These are phyloP conservation scores for Boletales sp. DNA, from an alignment of 768 basidiomycete species.

Conservation along the genomic window DNA sequence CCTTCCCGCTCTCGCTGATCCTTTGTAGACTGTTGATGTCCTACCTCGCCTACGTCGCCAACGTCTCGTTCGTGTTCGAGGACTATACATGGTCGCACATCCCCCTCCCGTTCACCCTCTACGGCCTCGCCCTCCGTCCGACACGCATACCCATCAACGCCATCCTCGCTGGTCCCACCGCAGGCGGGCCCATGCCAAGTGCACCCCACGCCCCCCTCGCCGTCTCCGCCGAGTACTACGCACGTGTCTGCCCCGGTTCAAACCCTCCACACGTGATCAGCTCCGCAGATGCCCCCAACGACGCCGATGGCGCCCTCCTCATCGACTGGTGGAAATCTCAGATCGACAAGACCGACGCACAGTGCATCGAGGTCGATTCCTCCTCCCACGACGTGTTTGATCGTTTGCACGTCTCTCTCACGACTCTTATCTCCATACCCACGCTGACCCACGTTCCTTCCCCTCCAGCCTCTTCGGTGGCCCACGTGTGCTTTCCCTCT, in stretches of 20 bases:
- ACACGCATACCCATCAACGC: constrained; percentile 55
- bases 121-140: constrained; percentile 51
- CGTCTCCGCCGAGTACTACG: constrained; percentile 48
- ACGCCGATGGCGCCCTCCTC: constrained; percentile 39
- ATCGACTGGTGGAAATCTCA: constrained; percentile 49
- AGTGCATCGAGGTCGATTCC: constrained; percentile 45
- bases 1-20: background rate
- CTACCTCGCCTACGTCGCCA: constrained; percentile 47
- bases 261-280: constrained; percentile 30
- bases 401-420: constrained; percentile 36
- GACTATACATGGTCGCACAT: constrained; percentile 59
- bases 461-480: constrained; percentile 43
- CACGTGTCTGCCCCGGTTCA: constrained; percentile 40
- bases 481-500: constrained; percentile 38
- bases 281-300: constrained; percentile 33
- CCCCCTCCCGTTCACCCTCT: constrained; percentile 51
- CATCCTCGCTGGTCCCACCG: constrained; percentile 53
- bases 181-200: constrained; percentile 41
- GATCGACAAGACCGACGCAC: constrained; percentile 33
- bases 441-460: background rate
- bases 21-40: constrained; percentile 43
- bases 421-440: background rate
- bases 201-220: constrained; percentile 27
- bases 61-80: constrained; percentile 59
- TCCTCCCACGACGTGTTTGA: constrained; percentile 44